These are phyloP conservation scores for Astrocystis sublimbata DNA, from an alignment of 495 filamentous ascomycete species.

Conservation along the genomic window DNA sequence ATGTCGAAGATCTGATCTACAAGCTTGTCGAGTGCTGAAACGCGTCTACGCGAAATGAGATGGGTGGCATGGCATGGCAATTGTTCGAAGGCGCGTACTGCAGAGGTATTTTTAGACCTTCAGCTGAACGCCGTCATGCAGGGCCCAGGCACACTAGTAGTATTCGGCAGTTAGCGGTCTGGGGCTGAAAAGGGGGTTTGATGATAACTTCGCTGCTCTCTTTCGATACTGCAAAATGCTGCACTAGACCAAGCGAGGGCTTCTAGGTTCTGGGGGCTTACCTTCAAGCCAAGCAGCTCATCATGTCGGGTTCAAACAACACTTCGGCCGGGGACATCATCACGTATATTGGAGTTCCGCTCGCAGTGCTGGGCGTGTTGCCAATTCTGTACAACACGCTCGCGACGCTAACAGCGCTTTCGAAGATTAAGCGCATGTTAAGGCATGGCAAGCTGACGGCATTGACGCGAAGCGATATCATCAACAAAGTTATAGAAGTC, in stretches of 20 bases:
- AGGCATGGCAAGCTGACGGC: conserved; percentile 52
- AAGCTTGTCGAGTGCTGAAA: too few relatives aligned
- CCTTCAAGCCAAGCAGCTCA: neutral
- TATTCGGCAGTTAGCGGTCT: conserved; percentile 53
- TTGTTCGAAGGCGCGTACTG: neutral
- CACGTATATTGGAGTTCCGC: conserved; percentile 61
- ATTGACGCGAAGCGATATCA: conserved; percentile 60
- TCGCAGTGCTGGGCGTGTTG: conserved; percentile 67
- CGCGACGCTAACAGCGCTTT: conserved; percentile 53
- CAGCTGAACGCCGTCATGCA: conserved; percentile 39
- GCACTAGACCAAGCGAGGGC: neutral
- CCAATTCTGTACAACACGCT: conserved; percentile 65
- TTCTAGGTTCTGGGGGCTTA: neutral
- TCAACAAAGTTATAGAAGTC: conserved; percentile 66
- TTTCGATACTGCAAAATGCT: neutral
- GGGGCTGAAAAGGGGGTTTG: conserved; percentile 58
- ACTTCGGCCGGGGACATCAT: conserved; percentile 44
- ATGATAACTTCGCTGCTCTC: conserved; percentile 33
- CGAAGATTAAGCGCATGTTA: conserved; percentile 58
- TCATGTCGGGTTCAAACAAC: conserved; percentile 22
- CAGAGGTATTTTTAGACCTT: neutral
- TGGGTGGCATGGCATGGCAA: too few relatives aligned
- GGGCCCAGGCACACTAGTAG: conserved; percentile 61
- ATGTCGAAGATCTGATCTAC: too few relatives aligned
- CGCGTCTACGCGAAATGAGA: neutral